phyloP scores from a whole-genome alignment of 2,329 filamentous ascomycete species.

The Stagonosporopsis chrysanthemi region DNA sequence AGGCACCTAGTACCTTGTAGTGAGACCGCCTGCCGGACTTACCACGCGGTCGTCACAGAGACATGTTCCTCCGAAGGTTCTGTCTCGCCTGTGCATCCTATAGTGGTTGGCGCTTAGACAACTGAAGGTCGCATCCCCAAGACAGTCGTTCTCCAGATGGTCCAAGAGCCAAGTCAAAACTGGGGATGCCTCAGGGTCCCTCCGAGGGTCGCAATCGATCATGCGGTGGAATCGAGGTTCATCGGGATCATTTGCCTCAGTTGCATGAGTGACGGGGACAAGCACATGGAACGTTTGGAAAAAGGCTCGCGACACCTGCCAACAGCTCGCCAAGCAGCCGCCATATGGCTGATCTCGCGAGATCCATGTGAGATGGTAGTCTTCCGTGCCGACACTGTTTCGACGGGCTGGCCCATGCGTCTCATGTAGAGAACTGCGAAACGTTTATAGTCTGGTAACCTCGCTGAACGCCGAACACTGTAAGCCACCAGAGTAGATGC shows the following conservation, averaged over 20 bases:
- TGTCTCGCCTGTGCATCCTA: slow-evolving; percentile 7
- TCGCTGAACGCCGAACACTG: background rate
- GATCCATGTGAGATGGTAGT: slow-evolving; percentile 5
- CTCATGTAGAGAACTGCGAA: slow-evolving; percentile 15
- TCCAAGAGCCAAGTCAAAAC: slow-evolving; percentile 8
- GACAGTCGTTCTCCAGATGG: background rate
- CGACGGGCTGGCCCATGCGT: slow-evolving; percentile 9
- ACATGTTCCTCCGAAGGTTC: background rate
- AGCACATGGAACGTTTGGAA: background rate
- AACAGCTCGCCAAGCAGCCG: slow-evolving; percentile 1
- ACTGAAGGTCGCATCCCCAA: background rate
- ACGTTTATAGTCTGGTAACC: slow-evolving; percentile 4
- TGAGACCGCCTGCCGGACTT: slow-evolving; percentile 17
- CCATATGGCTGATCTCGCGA: background rate
- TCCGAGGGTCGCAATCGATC: slow-evolving; percentile 4
- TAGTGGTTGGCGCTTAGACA: background rate
- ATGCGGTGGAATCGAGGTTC: slow-evolving; percentile 1
- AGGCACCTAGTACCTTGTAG: background rate
- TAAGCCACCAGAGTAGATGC: background rate
- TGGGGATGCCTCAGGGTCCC: slow-evolving; percentile 10
- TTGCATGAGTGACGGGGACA: background rate
- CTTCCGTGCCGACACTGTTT: slow-evolving; percentile 9
- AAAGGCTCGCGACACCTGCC: slow-evolving; percentile 9
- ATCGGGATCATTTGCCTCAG: slow-evolving; percentile 1
- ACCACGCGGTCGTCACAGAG: slow-evolving; percentile 8